These are phyloP conservation scores for Solanum piurae DNA, from an alignment of 257 asterid species.

Conservation along the genomic window DNA sequence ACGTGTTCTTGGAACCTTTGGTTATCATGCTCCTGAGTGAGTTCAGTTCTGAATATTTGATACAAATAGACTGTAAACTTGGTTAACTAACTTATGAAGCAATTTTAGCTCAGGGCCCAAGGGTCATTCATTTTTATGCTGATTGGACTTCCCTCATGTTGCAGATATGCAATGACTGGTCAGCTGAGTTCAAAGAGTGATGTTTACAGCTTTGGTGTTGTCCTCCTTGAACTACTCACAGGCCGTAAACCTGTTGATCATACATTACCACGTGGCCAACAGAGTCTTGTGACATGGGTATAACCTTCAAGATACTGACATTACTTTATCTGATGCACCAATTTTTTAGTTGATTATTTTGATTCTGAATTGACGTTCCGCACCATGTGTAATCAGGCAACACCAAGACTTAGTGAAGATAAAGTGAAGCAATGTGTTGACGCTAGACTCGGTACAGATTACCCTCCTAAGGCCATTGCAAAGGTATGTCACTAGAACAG, in stretches of 20 bases:
- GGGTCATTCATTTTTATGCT: neutral
- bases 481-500: slow-evolving; percentile 29
- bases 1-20: slow-evolving; percentile 79
- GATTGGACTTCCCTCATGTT: neutral
- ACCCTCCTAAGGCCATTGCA: slow-evolving; percentile 75
- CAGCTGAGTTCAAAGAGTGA: slow-evolving; percentile 71
- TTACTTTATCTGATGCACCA: neutral
- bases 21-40: slow-evolving; percentile 85
- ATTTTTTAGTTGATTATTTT: neutral
- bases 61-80: neutral
- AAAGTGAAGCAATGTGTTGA: slow-evolving; percentile 69
- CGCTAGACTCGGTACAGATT: slow-evolving; percentile 40
- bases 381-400: slow-evolving; percentile 38
- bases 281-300: slow-evolving; percentile 85
- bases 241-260: slow-evolving; percentile 80
- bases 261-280: slow-evolving; percentile 70
- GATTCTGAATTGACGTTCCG: neutral
- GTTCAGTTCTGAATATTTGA: slow-evolving; percentile 4
- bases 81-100: neutral
- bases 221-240: slow-evolving; percentile 66
- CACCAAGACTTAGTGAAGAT: slow-evolving; percentile 70
- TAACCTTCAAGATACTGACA: neutral
- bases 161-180: slow-evolving; percentile 82
- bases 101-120: neutral
- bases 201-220: slow-evolving; percentile 19